Conservation (phyloP, 768 basidiomycete species). For the Suillus subaureus region DNA sequence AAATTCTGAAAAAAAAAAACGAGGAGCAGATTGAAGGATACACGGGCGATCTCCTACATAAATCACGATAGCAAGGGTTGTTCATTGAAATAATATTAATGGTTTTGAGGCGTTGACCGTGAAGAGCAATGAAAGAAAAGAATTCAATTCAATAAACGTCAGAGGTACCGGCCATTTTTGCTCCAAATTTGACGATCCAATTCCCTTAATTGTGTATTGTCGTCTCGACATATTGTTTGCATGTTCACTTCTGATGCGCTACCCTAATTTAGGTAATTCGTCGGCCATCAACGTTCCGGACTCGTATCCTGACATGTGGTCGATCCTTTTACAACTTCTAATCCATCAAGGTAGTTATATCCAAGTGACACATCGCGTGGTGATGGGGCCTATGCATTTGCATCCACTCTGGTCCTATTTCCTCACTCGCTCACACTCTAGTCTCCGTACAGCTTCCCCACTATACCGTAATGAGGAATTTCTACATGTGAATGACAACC, state of each 20-base stretch:
- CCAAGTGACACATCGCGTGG: conserved; percentile 28
- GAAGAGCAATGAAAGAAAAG: conserved; percentile 12
- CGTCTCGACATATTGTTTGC: not conserved
- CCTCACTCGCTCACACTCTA: conserved; percentile 10
- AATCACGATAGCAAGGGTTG: conserved; percentile 4
- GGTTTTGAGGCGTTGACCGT: not conserved
- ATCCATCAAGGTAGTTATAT: conserved; percentile 22
- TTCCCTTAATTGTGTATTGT: conserved; percentile 18
- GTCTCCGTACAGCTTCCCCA: conserved; percentile 32
- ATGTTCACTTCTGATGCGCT: conserved; percentile 20
- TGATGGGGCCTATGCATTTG: conserved; percentile 2
- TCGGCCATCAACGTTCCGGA: conserved; percentile 30
- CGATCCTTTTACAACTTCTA: conserved; percentile 17
- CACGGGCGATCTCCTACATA: not conserved
- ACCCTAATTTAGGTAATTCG: conserved; percentile 22
- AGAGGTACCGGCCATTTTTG: conserved; percentile 4
- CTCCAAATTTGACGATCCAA: conserved; percentile 28
- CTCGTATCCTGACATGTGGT: conserved; percentile 19
- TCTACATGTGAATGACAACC: conserved; percentile 37
- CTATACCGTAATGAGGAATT: conserved; percentile 35
- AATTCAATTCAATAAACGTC: conserved; percentile 12
- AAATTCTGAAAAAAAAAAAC: conserved; percentile 12
- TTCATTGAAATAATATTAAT: conserved; percentile 1
- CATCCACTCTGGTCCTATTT: conserved; percentile 16
- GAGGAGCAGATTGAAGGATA: conserved; percentile 7